phyloP scores from a whole-genome alignment of 1,139 yeast genomes.

The Yamadazyma pseudoaaseri region DNA sequence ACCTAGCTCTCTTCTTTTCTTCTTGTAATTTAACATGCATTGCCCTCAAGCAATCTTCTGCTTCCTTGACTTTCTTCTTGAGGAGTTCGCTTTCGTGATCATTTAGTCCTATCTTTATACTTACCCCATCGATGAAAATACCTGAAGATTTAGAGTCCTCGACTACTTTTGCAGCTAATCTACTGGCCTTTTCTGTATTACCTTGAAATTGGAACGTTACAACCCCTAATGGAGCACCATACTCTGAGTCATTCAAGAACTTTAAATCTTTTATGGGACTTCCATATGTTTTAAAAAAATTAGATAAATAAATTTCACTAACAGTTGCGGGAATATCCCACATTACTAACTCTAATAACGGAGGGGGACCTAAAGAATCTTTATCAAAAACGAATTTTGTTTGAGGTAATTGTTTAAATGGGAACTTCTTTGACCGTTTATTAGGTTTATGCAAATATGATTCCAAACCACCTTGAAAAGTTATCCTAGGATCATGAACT shows the following conservation, averaged over 20 bases:
- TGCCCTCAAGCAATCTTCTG: constrained; percentile 27
- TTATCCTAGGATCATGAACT: constrained; percentile 42
- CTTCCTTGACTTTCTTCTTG: constrained; percentile 24
- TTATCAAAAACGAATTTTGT: constrained; percentile 63
- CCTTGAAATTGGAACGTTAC: constrained; percentile 68
- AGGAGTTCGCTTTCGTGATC: constrained; percentile 34
- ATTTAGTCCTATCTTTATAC: constrained; percentile 36
- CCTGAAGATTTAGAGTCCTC: constrained; percentile 24
- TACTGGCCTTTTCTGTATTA: constrained; percentile 51
- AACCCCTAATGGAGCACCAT: constrained; percentile 80
- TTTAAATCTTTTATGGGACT: constrained; percentile 51
- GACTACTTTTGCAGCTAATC: constrained; percentile 35
- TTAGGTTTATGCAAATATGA: constrained; percentile 41
- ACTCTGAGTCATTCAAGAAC: constrained; percentile 66
- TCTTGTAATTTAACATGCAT: constrained; percentile 24
- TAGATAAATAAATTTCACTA: constrained; percentile 48
- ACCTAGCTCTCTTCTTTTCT: constrained; percentile 30
- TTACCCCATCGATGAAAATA: constrained; percentile 41
- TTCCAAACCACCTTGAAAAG: constrained; percentile 21
- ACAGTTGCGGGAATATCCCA: constrained; percentile 58
- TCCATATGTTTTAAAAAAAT: constrained; percentile 62
- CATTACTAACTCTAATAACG: constrained; percentile 66
- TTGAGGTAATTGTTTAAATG: constrained; percentile 48
- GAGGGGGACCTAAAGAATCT: constrained; percentile 74
- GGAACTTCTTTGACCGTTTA: constrained; percentile 42